Evolutionary conservation across 2,329 filamentous ascomycete genomes (phyloP).

Genomic region (Pleoardoris graminearum): DNA sequence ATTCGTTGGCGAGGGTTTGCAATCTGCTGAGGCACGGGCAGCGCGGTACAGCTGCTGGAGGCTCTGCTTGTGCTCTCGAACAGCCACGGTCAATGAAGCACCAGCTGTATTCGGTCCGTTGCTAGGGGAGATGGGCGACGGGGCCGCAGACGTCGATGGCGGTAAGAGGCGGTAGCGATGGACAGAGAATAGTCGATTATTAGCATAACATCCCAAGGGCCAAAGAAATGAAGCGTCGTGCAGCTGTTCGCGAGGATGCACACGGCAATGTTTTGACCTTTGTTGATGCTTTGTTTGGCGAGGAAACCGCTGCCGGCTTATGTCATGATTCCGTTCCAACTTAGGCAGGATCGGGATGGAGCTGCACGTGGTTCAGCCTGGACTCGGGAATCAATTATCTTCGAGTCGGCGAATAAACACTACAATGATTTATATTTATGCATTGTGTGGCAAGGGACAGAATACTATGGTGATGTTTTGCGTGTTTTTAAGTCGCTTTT

Average conservation of each 20-base stretch:
- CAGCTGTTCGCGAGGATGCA: conserved; percentile 2
- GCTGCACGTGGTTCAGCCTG: not conserved
- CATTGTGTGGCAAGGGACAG: too few species aligned
- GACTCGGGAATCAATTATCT: too few species aligned
- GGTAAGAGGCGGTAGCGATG: not conserved
- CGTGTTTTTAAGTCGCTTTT: too few species aligned
- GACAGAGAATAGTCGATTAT: not conserved
- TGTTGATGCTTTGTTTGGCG: conserved; percentile 10
- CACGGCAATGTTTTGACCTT: conserved; percentile 10
- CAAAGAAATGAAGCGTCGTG: conserved; percentile 4
- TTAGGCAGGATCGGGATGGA: not conserved
- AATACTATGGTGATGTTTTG: too few species aligned
- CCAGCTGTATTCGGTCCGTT: not conserved
- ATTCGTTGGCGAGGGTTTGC: not conserved
- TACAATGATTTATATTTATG: too few species aligned
- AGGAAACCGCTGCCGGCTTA: conserved; percentile 4
- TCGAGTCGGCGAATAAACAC: too few species aligned
- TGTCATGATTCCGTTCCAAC: not conserved
- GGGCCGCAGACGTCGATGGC: not conserved
- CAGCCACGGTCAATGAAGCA: not conserved
- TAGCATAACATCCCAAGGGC: conserved; percentile 2
- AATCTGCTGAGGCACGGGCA: not conserved
- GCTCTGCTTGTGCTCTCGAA: not conserved
- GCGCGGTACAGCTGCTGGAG: not conserved
- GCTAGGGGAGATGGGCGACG: conserved; percentile 1